Base-by-base conservation (phyloP, 2,329 filamentous ascomycete genomes). In the Rachicladosporium sp. region DNA sequence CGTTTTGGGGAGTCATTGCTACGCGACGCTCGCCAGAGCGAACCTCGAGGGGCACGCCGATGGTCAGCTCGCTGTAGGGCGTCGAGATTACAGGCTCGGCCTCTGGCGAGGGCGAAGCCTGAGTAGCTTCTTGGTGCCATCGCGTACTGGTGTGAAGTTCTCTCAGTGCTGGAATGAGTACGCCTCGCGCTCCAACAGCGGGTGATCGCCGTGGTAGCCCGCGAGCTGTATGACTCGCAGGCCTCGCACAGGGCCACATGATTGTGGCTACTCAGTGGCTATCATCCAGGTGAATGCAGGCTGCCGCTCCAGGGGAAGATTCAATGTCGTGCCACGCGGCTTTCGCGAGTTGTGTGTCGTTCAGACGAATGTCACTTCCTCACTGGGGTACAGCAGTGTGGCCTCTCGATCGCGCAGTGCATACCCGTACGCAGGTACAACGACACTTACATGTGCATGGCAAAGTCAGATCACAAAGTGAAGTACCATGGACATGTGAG, bases 1-100 rank as follows among this genome's bases (percentile, higher is more conserved):
- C 83, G 64, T 93, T 93, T 47, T 83, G 76, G 1, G 87, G 87
- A 0, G 84, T 89, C 41, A 93, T 71, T 23, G 87, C 84, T 10
- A 93, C 86, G 37, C 87, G 82, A 32, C 81, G 78, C 64, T 94
- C 87, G 42, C 79, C 76, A 1, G 78, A 74, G 52, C 74, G 86
- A n/a, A 75, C 80, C 61, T 94, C 87, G 42, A 73, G 76, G 10
- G 85, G 85, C 3, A 91, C 74, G 42, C 86, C 86, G 35, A 94
- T 76, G 3, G 77, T 82, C 41, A 93, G 71, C 33, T 78, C 68
- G 12, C 72, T 66, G 59, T 87, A 93, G 0, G 85, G 82, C 13
- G 53, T 55, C 2, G 54, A 45, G 7, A 57, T 51, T 11, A 54
- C 49, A 4, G 49, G 42, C 6, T 51, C 46, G 3, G 47, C 36